Base-by-base conservation (phyloP, 495 filamentous ascomycete species). In the Neurospora pannonica region DNA sequence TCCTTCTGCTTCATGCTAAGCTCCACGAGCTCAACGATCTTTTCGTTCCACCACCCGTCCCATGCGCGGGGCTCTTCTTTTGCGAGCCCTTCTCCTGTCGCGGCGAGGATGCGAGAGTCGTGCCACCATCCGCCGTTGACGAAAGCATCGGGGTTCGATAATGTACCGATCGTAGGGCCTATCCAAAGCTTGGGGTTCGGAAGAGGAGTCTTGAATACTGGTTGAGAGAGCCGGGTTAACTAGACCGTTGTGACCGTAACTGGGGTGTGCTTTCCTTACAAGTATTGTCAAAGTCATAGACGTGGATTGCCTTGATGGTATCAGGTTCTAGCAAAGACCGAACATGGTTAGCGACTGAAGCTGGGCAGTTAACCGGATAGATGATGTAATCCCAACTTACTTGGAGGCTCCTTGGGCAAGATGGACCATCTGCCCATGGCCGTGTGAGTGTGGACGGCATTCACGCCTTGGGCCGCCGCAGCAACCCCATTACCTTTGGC, bases 231-330 rank as follows among this genome's bases (percentile, higher is more conserved):
- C 13, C 37, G 15, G 37, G 37, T 73, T 28, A 78, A 70, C 48
- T 15, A 40, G 34, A 7, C 37, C 54, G 38, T 4, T 34, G 19
- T 10, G 36, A 6, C 15, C 17, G 38, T 71, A 7, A 38, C 15
- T 28, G 39, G n/a, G 43, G 19, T 48, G 24, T 24, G 28, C 67
- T 89, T 82, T 86, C 37, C 76, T 74, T 76, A 97, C 94, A 85
- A 46, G 96, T 99, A 78, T 99, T 98, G 80, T 99, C 96, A 81
- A 99, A 99, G 83, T 99, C 96, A 85, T 98, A 99, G 74, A 99
- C 88, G 80, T 99, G 96, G 71, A 99, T 90, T 8, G 89, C 81
- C 79, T 89, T 93, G 78, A 98, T 91, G 77, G 88, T 85, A 24
- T 91, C 86, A 24, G 89, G 84, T 72, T 87, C 89, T 91, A 74